Evolutionary conservation across 306 rosid genomes (phyloP).

Genomic region (Casuarina cunninghamiana): DNA sequence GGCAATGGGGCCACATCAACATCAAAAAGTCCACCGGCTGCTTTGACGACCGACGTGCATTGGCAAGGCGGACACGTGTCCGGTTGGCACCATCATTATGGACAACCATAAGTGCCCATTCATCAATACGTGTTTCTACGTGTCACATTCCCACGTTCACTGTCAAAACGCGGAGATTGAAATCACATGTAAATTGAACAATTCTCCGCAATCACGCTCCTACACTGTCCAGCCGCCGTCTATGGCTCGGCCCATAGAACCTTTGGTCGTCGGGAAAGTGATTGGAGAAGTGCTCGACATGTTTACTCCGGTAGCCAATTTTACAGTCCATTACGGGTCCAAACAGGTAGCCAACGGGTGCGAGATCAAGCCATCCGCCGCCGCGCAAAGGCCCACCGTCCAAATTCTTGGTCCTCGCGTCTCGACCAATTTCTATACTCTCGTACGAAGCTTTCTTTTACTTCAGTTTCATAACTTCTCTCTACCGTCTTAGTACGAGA

Average conservation of each 20-base stretch:
- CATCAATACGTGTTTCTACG: conserved; percentile 18
- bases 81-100: neutral
- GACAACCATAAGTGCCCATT: conserved; percentile 6
- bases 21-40: neutral
- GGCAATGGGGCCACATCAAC: neutral
- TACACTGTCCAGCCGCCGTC: too few relatives aligned
- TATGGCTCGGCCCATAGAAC: conserved; percentile 32
- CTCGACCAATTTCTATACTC: conserved; percentile 21
- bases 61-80: conserved; percentile 17
- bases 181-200: neutral
- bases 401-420: conserved; percentile 20
- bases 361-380: conserved; percentile 33
- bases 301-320: conserved; percentile 29
- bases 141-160: conserved; percentile 8
- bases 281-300: conserved; percentile 39
- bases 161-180: neutral
- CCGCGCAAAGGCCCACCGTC: conserved; percentile 21
- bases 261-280: conserved; percentile 36
- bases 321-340: conserved; percentile 25
- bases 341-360: conserved; percentile 38
- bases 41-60: conserved; percentile 10
- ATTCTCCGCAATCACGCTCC: neutral
- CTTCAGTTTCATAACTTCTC: neutral
- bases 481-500: neutral
- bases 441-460: conserved; percentile 3